Conservation (phyloP, 805 yeast species). For the Lachancea kluyveri region DNA sequence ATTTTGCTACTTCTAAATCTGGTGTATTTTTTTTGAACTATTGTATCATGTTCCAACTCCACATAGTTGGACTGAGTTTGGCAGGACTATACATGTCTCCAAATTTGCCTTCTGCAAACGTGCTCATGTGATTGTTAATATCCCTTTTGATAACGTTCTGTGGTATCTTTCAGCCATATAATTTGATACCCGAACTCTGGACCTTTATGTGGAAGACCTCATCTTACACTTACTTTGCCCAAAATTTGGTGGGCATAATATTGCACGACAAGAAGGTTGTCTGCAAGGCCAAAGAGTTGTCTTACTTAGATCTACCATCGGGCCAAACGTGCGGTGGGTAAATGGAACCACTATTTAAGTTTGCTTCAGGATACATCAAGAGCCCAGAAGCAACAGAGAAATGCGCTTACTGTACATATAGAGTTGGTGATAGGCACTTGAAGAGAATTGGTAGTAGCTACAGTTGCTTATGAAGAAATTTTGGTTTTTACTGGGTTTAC, state of each 20-base stretch:
- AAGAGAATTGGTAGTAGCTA: conserved; percentile 38
- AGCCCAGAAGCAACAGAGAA: conserved; percentile 43
- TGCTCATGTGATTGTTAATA: conserved; percentile 48
- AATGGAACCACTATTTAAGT: conserved; percentile 37
- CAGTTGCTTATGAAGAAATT: conserved; percentile 54
- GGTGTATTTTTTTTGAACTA: conserved; percentile 43
- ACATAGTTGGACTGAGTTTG: conserved; percentile 44
- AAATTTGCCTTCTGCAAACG: conserved; percentile 61
- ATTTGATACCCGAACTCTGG: conserved; percentile 75
- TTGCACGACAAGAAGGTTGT: conserved; percentile 45
- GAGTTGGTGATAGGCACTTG: conserved; percentile 45
- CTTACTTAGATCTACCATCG: conserved; percentile 44
- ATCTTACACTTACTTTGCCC: conserved; percentile 67
- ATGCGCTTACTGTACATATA: conserved; percentile 46
- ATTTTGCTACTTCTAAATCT: conserved; percentile 36
- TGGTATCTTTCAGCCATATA: conserved; percentile 58
- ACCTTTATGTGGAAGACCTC: conserved; percentile 72
- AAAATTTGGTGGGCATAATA: conserved; percentile 43
- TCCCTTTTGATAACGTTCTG: conserved; percentile 58
- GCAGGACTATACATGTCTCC: conserved; percentile 52
- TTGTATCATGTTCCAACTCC: conserved; percentile 41
- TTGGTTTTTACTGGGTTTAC: conserved; percentile 57
- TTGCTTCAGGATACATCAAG: conserved; percentile 48
- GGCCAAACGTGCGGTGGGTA: conserved; percentile 63
- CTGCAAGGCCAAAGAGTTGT: conserved; percentile 45